A percentile compares a stretch with the other conserved stretches of the same genome.
These are phyloP conservation scores for Chlorella sorokiniana DNA, from an alignment of 139 green algal genomes.

Conservation along the genomic window DNA sequence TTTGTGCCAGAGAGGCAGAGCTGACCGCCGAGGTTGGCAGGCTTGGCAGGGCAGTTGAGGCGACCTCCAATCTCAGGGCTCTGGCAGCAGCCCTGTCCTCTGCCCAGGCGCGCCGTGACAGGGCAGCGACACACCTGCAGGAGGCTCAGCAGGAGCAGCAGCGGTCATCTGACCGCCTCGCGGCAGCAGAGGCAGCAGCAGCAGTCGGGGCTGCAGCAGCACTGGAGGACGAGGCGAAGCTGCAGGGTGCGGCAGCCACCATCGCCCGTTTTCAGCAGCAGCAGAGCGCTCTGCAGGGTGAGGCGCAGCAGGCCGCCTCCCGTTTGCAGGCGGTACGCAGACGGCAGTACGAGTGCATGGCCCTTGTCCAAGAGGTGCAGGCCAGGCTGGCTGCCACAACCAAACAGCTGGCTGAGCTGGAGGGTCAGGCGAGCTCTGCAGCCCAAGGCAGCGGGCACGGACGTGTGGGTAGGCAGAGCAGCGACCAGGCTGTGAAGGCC, in stretches of 20 bases:
- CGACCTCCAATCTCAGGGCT: no score
- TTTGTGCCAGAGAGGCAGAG: neutral
- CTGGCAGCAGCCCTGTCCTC: no score
- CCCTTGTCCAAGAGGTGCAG: neutral
- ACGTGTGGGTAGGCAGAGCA: constrained; percentile 4
- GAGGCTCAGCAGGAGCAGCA: neutral
- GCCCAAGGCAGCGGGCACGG: neutral
- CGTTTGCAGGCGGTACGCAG: neutral
- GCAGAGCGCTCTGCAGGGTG: neutral
- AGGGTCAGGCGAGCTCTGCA: neutral
- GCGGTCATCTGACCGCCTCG: no score
- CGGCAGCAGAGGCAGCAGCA: neutral
- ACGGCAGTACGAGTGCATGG: neutral
- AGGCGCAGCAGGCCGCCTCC: neutral
- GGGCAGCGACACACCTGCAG: neutral
- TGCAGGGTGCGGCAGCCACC: neutral
- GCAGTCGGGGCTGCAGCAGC: neutral
- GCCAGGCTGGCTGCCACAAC: neutral
- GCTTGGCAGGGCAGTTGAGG: no score
- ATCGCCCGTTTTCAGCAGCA: neutral
- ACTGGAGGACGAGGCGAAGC: neutral
- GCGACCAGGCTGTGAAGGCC: constrained; percentile 40
- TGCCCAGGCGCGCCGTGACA: no score
- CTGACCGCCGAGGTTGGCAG: neutral
- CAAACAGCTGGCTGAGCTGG: neutral